Base-by-base conservation (phyloP, 805 yeast genomes). In the Candida palmyrensis region DNA sequence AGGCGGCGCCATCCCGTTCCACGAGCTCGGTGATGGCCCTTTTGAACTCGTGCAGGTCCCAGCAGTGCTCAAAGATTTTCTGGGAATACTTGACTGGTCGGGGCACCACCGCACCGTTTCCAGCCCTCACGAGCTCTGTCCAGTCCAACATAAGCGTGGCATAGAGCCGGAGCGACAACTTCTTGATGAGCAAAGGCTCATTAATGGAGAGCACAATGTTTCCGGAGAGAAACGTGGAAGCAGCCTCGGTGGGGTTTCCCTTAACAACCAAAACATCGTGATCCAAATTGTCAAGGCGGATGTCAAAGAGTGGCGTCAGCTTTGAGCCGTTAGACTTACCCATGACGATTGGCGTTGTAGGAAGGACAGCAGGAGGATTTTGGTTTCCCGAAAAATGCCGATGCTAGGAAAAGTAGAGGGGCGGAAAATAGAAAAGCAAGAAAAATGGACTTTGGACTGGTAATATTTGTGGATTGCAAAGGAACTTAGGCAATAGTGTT, bases 201-300 rank as follows among this genome's bases (percentile, higher is more conserved):
- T 71, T 66, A 1, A 85, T 76, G 1, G 89, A 72, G 17, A 92
- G 57, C 1, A 82, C 88, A 16, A 92, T 78, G 8, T 76, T 77
- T 3, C 98, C 98, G 1, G 82, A 62, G 18, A 92, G 56, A 5
- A 82, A 60, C 3, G 77, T 84, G 2, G 95, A 79, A 0, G 86
- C 70, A 0, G 97, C 95, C 33, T 81, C 89, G 22, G 71, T 68
- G 5, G 82, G 77, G 1, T 81, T 50, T 1, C 98, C 98, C 44
- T 87, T 82, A 20, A 90, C 56, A 6, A 92, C 73, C 4, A 90
- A 58, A 7, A 89, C 90, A 49, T 87, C 92, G 41, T 78, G 80
- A 27, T 84, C 94, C 2, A 72, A 53, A 17, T 86, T 76, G 32
- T 75, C 70, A 23, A 86, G 56, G 33, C 94, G 66, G 36, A 75